Evolutionary conservation across 164 flowering plant species (phyloP).

Genomic region (Sedum album): DNA sequence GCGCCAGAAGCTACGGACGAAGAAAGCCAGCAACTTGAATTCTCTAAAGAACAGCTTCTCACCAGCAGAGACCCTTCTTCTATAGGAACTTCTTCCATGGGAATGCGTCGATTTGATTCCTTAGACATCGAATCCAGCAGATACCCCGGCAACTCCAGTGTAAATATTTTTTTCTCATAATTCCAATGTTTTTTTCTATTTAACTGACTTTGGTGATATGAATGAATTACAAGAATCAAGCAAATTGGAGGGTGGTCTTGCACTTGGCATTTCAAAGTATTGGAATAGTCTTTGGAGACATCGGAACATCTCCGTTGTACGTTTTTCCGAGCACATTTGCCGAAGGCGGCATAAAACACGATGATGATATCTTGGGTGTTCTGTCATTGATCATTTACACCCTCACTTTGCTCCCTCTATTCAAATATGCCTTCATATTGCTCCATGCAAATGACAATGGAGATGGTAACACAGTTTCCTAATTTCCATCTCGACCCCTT

Average conservation of each 20-base stretch:
- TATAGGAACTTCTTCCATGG: constrained; percentile 10
- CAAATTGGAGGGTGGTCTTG: constrained; percentile 40
- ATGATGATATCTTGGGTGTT: constrained; percentile 61
- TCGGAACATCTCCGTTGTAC: constrained; percentile 78
- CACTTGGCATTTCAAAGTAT: constrained; percentile 68
- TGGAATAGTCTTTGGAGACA: constrained; percentile 73
- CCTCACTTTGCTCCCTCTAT: constrained; percentile 49
- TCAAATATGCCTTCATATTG: constrained; percentile 71
- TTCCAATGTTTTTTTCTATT: too few relatives aligned
- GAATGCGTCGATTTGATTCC: constrained; percentile 27
- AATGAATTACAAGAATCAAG: constrained; percentile 9
- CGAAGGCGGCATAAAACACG: constrained; percentile 34
- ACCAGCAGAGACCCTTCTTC: constrained; percentile 12
- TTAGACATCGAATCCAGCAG: constrained; percentile 31
- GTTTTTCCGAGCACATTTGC: constrained; percentile 57
- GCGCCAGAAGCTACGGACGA: background rate
- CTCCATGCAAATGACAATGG: constrained; percentile 74
- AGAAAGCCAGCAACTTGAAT: constrained; percentile 4
- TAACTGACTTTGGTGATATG: constrained; percentile 2
- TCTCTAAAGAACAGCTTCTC: constrained; percentile 7
- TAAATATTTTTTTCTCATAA: constrained; percentile 12
- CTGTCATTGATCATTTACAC: constrained; percentile 65
- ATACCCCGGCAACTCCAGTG: constrained; percentile 14
- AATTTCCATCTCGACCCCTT: background rate
- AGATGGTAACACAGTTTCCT: constrained; percentile 35